phyloP scores from a whole-genome alignment of 106 monocot genomes.

The Platanthera guangdongensis region DNA sequence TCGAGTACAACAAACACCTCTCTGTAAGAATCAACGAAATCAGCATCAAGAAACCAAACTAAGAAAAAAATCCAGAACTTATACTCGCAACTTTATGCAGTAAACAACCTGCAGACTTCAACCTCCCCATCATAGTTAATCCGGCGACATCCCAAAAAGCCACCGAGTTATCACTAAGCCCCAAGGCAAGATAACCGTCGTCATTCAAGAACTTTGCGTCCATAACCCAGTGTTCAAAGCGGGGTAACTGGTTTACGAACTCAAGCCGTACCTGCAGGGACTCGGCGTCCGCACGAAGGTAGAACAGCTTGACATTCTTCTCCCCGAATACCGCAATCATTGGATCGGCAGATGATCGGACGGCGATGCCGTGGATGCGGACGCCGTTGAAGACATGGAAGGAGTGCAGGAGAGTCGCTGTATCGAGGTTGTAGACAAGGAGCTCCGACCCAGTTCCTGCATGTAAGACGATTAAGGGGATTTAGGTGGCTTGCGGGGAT shows the following conservation, averaged over 20 bases:
- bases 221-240: conserved; percentile 94
- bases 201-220: conserved; percentile 58
- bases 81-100: background rate
- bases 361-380: conserved; percentile 68
- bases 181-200: conserved; percentile 51
- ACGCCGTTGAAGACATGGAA: conserved; percentile 64
- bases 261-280: conserved; percentile 24
- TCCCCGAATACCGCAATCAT: conserved; percentile 68
- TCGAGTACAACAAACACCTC: conserved; percentile 77
- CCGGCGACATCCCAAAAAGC: conserved; percentile 61
- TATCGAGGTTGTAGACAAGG: conserved; percentile 43
- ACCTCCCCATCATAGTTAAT: conserved; percentile 14
- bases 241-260: conserved; percentile 30
- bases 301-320: conserved; percentile 56
- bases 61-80: background rate
- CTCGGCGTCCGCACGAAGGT: conserved; percentile 3
- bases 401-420: conserved; percentile 30
- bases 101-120: conserved; percentile 49
- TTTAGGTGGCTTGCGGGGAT: background rate
- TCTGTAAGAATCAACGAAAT: conserved; percentile 29
- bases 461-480: background rate
- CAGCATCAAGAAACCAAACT: background rate
- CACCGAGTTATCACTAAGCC: conserved; percentile 88
- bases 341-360: conserved; percentile 9
- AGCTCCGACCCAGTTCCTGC: conserved; percentile 77